Conservation (phyloP, 1,284 basidiomycete genomes). For the Rhodotorula sp. region DNA sequence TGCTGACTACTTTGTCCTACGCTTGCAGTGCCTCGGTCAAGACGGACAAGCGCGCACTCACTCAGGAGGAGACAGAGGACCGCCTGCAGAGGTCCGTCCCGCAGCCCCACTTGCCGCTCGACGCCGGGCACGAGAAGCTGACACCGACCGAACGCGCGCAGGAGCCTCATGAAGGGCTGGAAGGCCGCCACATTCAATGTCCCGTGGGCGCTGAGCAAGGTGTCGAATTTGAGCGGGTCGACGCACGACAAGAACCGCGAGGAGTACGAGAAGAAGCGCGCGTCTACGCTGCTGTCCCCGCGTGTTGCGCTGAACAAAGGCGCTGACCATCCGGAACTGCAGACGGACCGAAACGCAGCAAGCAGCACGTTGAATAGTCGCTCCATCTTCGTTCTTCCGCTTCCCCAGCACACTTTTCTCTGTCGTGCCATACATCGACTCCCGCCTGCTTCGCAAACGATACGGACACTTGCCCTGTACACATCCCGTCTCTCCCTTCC, state of each 20-base stretch:
- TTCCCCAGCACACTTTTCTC: fast-evolving
- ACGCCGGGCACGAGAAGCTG: not conserved
- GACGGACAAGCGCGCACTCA: slow-evolving; percentile 30
- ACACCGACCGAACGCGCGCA: not conserved
- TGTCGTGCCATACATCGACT: not conserved
- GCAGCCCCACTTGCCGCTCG: not conserved
- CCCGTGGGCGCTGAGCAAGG: slow-evolving; percentile 30
- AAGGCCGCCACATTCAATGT: slow-evolving; percentile 35
- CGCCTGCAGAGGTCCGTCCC: slow-evolving; percentile 24
- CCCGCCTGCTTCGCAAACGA: no score
- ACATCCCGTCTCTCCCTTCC: no score
- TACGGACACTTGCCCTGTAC: no score
- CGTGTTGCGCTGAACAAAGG: no score
- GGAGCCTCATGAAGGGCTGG: slow-evolving; percentile 37
- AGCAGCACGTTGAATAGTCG: slow-evolving; percentile 17
- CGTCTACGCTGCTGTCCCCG: slow-evolving; percentile 7
- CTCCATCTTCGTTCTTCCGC: not conserved
- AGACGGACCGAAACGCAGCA: slow-evolving; percentile 38
- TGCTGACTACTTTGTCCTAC: not conserved
- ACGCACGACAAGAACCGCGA: slow-evolving; percentile 38
- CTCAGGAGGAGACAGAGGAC: slow-evolving; percentile 37
- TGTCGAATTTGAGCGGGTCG: slow-evolving; percentile 30
- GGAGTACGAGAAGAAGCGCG: slow-evolving; percentile 36
- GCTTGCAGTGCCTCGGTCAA: slow-evolving; percentile 26
- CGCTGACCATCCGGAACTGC: not conserved